phyloP scores from a whole-genome alignment of 2,329 filamentous ascomycete genomes.

The Fusarium torreyae region DNA sequence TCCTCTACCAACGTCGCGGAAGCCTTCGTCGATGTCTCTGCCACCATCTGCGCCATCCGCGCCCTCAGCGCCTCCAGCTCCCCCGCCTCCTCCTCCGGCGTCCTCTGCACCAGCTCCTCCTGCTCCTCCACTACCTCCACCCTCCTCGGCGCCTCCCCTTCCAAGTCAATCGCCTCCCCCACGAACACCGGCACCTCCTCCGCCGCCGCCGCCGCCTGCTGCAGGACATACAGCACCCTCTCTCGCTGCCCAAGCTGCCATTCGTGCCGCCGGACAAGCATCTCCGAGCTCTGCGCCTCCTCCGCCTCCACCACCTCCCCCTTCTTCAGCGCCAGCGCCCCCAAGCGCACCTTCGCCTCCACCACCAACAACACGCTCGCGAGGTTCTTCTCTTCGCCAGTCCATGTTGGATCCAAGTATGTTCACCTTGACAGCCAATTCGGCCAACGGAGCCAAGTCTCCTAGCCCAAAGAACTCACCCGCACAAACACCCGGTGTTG shows the following conservation, averaged over 20 bases:
- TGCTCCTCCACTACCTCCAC: conserved; percentile 55
- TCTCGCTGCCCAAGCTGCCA: conserved; percentile 62
- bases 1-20: conserved; percentile 72
- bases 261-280: conserved; percentile 61
- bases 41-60: conserved; percentile 53
- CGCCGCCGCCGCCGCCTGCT: conserved; percentile 50
- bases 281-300: conserved; percentile 57
- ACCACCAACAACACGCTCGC: conserved; percentile 56
- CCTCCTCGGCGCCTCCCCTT: conserved; percentile 59
- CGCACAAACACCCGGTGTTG: conserved; percentile 49
- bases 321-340: conserved; percentile 50
- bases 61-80: conserved; percentile 54
- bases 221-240: conserved; percentile 52
- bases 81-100: conserved; percentile 59
- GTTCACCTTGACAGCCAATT: conserved; percentile 79
- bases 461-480: conserved; percentile 61
- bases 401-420: conserved; percentile 81
- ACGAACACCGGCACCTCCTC: conserved; percentile 49
- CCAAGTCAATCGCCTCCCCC: conserved; percentile 56
- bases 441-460: conserved; percentile 72
- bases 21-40: conserved; percentile 63
- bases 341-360: conserved; percentile 58
- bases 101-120: conserved; percentile 60
- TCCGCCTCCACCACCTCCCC: conserved; percentile 54
- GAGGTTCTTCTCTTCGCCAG: conserved; percentile 66